Evolutionary conservation across 179 eudicot species (phyloP).

Genomic region (Silene coronaria): DNA sequence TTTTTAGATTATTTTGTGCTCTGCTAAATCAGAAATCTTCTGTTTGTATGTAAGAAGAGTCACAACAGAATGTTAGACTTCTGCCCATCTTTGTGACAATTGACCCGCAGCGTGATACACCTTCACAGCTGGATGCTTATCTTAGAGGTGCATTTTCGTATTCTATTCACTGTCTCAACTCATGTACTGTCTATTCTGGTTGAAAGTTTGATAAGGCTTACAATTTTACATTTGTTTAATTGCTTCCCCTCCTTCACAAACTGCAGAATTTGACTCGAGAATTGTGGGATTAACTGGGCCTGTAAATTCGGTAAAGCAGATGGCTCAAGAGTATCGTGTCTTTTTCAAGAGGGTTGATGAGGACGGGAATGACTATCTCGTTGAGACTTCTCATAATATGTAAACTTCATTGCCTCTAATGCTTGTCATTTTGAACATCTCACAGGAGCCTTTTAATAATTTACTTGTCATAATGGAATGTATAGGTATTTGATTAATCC

Average conservation of each 20-base stretch:
- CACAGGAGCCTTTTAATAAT: not conserved
- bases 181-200: not conserved
- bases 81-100: slow-evolving; percentile 74
- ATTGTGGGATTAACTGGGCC: slow-evolving; percentile 88
- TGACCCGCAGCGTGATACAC: slow-evolving; percentile 92
- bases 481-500: slow-evolving; percentile 80
- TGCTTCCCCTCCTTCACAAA: slow-evolving; percentile 22
- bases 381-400: slow-evolving; percentile 82
- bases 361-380: slow-evolving; percentile 73
- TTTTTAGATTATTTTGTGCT: not conserved
- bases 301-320: slow-evolving; percentile 57
- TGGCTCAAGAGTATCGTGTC: slow-evolving; percentile 79
- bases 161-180: slow-evolving; percentile 3
- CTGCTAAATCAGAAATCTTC: slow-evolving; percentile 23
- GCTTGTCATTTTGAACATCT: not conserved
- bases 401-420: slow-evolving; percentile 24
- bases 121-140: slow-evolving; percentile 78
- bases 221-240: slow-evolving; percentile 1
- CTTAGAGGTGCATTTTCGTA: slow-evolving; percentile 49
- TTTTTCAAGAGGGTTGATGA: slow-evolving; percentile 80
- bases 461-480: slow-evolving; percentile 10
- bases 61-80: slow-evolving; percentile 53
- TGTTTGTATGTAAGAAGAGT: slow-evolving; percentile 42
- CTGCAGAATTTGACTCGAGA: slow-evolving; percentile 76
- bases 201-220: slow-evolving; percentile 11